phyloP scores from a whole-genome alignment of 2,329 filamentous ascomycete species.

The Phyllosticta capitalensis region DNA sequence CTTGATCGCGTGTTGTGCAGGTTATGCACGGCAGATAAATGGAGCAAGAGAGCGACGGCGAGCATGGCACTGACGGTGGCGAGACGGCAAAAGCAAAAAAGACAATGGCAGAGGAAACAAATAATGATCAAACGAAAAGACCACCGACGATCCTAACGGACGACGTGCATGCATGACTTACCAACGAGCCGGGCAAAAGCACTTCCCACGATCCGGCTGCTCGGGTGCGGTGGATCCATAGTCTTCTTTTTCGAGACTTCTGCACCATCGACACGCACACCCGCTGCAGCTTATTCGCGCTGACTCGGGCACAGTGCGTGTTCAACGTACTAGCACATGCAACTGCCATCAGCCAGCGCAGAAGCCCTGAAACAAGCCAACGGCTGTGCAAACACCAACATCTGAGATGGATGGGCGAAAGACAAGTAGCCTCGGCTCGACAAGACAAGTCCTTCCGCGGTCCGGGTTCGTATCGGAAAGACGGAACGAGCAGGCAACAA shows the following conservation, averaged over 20 bases:
- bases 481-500: background rate
- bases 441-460: background rate
- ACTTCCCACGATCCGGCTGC: background rate
- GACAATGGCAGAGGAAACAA: background rate
- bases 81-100: background rate
- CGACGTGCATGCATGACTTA: background rate
- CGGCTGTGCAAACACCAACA: background rate
- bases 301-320: background rate
- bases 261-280: background rate
- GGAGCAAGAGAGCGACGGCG: background rate
- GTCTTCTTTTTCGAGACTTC: background rate
- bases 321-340: background rate
- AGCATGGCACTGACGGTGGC: background rate
- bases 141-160: background rate
- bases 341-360: background rate
- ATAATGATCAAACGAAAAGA: background rate
- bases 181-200: background rate
- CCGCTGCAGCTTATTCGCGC: background rate
- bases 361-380: background rate
- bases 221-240: background rate
- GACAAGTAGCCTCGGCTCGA: background rate
- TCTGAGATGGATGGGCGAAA: background rate
- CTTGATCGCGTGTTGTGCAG: background rate
- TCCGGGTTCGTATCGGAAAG: background rate
- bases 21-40: background rate